Evolutionary conservation across 306 rosid species (phyloP).

Genomic region (Sophora flavescens): DNA sequence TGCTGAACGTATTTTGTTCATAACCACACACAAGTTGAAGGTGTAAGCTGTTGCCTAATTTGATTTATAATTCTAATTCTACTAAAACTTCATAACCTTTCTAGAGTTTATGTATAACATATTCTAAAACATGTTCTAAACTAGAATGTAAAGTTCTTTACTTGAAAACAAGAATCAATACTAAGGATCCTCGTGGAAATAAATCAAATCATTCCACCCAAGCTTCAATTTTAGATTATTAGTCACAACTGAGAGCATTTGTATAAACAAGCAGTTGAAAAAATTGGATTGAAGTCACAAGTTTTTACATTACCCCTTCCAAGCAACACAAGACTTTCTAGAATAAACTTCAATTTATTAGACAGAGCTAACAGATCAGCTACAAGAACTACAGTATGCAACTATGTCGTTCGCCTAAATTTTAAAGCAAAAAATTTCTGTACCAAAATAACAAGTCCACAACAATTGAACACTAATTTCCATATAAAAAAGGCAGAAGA

Average conservation of each 20-base stretch:
- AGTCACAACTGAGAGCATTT: neutral
- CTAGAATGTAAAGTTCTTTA: too few species aligned
- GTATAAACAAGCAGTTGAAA: too few species aligned
- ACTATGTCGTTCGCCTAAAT: slow-evolving; percentile 49
- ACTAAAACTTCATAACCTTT: too few species aligned
- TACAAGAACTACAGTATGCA: slow-evolving; percentile 44
- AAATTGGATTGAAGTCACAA: neutral
- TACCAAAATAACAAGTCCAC: slow-evolving; percentile 51
- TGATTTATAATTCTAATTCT: too few species aligned
- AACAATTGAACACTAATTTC: slow-evolving; percentile 55
- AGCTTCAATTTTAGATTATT: neutral
- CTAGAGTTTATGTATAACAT: too few species aligned
- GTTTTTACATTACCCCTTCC: slow-evolving; percentile 7
- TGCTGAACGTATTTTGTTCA: too few species aligned
- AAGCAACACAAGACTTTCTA: slow-evolving; percentile 19
- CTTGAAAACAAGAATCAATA: too few species aligned
- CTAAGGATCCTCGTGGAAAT: neutral
- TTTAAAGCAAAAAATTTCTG: slow-evolving; percentile 44
- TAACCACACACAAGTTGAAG: too few species aligned
- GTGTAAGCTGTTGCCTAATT: too few species aligned
- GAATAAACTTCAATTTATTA: slow-evolving; percentile 41
- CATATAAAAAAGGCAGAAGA: slow-evolving; percentile 42
- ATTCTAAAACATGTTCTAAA: too few species aligned
- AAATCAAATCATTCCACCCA: neutral
- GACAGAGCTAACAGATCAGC: slow-evolving; percentile 34